Base-by-base conservation (phyloP, 805 yeast genomes). In the Sungouiozyma intestinalis region DNA sequence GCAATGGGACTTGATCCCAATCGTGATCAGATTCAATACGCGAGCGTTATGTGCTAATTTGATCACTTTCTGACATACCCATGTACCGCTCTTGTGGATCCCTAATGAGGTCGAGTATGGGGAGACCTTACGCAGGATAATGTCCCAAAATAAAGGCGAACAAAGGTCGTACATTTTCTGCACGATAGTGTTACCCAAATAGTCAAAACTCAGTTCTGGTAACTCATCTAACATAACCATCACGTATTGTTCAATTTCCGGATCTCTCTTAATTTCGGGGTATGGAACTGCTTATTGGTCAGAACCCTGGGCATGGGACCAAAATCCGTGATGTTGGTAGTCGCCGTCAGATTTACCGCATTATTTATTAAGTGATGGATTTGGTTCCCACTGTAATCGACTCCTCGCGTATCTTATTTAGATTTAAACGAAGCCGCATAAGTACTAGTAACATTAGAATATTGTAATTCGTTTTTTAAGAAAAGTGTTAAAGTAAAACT, bases 61-160 rank as follows among this genome's bases (percentile, higher is more conserved):
- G 51, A 92, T 87, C 63, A 92, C 81, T 63, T 90, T 92, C 62
- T 92, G 98, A 16, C 95, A 94, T 1, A 97, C 97, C 98, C 98
- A 92, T 4, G 98, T 92, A 46, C 98, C 98, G 61, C 90, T 90
- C 58, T 92, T 92, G 66, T 92, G 98, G 44, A 86, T 80, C 52
- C 97, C 92, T 69, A 90, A 81, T 52, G 85, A 92, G 1, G 96
- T 85, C 47, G 92, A 67, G 55, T 72, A 85, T 21, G 88, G 92
- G 2, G 82, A 68, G 33, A 92, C 75, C 48, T 75, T 75, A 52
- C 82, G 76, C 41, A 92, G 71, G 83, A 92, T 82, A 58, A 81
- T 74, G 51, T 84, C 81, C 55, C 86, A 84, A 43, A 87, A 71
- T 3, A 79, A 69, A 16, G 81, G 75, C 6, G 84, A 74, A 38